phyloP scores from a whole-genome alignment of 192 early-diverging fungal genomes.

The Piromyces sp. region DNA sequence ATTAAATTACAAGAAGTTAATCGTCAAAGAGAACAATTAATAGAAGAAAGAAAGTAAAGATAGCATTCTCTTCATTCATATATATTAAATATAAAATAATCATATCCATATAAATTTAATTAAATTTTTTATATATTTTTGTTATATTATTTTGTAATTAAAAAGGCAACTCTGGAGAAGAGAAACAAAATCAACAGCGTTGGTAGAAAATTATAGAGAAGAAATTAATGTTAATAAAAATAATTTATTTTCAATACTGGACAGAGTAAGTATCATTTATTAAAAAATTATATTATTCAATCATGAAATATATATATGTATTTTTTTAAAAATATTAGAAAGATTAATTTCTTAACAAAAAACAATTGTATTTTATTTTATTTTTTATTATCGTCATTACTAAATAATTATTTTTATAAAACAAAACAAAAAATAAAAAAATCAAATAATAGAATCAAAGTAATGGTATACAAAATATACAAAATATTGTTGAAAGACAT shows the following conservation, averaged over 20 bases:
- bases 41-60: slow-evolving; percentile 50
- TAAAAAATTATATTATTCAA: too few species aligned
- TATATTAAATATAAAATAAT: not conserved
- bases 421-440: too few species aligned
- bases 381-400: too few species aligned
- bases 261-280: slow-evolving; percentile 32
- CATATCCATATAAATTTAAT: too few species aligned
- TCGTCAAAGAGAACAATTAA: slow-evolving; percentile 24
- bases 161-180: slow-evolving; percentile 73
- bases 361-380: too few species aligned
- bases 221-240: slow-evolving; percentile 60
- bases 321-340: too few species aligned
- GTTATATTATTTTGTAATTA: not conserved
- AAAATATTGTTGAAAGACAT: slow-evolving; percentile 42
- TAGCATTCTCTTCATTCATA: slow-evolving; percentile 11
- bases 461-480: slow-evolving; percentile 59
- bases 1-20: not conserved
- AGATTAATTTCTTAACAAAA: too few species aligned
- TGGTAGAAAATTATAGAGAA: slow-evolving; percentile 46
- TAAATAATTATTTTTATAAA: too few species aligned
- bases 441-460: slow-evolving; percentile 30
- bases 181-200: slow-evolving; percentile 52
- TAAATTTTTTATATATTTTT: too few species aligned
- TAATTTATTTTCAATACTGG: slow-evolving; percentile 52
- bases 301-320: too few species aligned